Conservation (phyloP, 2,329 filamentous ascomycete genomes). For the Teratosphaeriaceae sp. region DNA sequence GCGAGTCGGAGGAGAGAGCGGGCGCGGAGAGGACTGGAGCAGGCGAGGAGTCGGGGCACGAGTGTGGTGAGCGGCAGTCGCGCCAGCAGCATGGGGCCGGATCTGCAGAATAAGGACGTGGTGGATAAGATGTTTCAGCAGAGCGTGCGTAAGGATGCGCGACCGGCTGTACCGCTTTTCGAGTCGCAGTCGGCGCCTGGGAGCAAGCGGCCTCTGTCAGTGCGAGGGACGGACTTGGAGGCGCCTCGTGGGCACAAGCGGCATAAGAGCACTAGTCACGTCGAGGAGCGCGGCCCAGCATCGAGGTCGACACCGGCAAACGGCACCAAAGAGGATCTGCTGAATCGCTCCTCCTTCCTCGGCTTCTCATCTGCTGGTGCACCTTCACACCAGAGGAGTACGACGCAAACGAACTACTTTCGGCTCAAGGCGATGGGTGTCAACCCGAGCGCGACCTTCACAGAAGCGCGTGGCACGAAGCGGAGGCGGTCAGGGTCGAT, state of each 20-base stretch:
- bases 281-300: slow-evolving; percentile 17
- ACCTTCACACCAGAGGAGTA: slow-evolving; percentile 27
- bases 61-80: neutral
- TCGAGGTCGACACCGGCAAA: slow-evolving; percentile 14
- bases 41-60: slow-evolving; percentile 10
- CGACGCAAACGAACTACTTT: slow-evolving; percentile 47
- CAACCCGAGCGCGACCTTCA: slow-evolving; percentile 24
- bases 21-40: slow-evolving; percentile 17
- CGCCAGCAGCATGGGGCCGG: neutral
- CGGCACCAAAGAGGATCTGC: slow-evolving; percentile 11
- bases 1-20: slow-evolving; percentile 32
- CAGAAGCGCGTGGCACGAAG: slow-evolving; percentile 17
- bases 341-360: slow-evolving; percentile 27
- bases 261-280: slow-evolving; percentile 21
- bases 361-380: slow-evolving; percentile 15
- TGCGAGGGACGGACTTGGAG: slow-evolving; percentile 5
- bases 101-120: neutral
- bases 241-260: slow-evolving; percentile 20
- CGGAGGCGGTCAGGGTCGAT: slow-evolving; percentile 14
- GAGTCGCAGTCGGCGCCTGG: slow-evolving; percentile 15
- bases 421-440: slow-evolving; percentile 44
- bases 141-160: neutral
- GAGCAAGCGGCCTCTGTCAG: slow-evolving; percentile 21
- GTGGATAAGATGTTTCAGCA: neutral
- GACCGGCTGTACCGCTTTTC: neutral